Evolutionary conservation across 805 yeast genomes (phyloP).

Genomic region (Diddensiella santjacobensis): DNA sequence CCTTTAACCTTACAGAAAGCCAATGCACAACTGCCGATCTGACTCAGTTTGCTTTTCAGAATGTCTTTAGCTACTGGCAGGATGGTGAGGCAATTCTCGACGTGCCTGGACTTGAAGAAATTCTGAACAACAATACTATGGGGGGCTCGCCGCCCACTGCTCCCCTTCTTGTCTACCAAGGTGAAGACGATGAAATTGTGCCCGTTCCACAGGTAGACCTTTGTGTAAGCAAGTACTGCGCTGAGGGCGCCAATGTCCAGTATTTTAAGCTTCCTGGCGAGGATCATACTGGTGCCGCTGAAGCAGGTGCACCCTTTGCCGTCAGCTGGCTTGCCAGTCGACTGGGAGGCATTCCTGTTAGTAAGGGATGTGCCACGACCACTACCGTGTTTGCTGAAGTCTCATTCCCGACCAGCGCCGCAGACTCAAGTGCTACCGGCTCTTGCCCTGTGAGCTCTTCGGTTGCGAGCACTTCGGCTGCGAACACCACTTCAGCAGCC

Average conservation of each 20-base stretch:
- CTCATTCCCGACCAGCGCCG: neutral
- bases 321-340: conserved; percentile 14
- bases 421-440: neutral
- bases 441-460: neutral
- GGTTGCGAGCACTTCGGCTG: neutral
- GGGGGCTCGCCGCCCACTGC: conserved; percentile 19
- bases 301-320: conserved; percentile 14
- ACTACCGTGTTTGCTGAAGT: conserved; percentile 10
- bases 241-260: conserved; percentile 17
- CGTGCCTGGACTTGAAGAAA: conserved; percentile 10
- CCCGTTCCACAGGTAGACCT: conserved; percentile 21
- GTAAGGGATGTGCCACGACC: conserved; percentile 12
- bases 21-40: conserved; percentile 21
- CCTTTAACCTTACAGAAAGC: conserved; percentile 6
- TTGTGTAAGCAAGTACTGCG: conserved; percentile 18
- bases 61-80: conserved; percentile 21
- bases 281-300: conserved; percentile 16
- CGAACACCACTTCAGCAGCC: neutral
- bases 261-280: conserved; percentile 15
- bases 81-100: conserved; percentile 21
- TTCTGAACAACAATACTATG: conserved; percentile 19
- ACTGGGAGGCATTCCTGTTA: conserved; percentile 10
- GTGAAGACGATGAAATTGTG: conserved; percentile 24
- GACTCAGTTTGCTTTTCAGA: conserved; percentile 13
- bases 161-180: conserved; percentile 27